phyloP scores from a whole-genome alignment of 805 yeast species.

The Candida lessepsii region DNA sequence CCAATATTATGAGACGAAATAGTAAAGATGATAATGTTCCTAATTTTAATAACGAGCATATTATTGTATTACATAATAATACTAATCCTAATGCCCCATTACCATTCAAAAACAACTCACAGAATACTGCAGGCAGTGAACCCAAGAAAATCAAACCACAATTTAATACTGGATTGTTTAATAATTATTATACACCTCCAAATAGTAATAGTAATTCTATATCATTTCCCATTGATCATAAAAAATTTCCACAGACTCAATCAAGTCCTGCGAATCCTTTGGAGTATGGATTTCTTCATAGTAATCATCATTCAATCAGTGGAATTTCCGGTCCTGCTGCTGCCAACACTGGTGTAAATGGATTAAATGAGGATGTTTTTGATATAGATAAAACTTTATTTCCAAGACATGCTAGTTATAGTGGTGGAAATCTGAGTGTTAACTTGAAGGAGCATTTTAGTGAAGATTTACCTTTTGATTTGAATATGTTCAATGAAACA shows the following conservation, averaged over 20 bases:
- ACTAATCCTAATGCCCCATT: slow-evolving; percentile 52
- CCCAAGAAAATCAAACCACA: slow-evolving; percentile 11
- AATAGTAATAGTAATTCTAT: slow-evolving; percentile 8
- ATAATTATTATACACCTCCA: slow-evolving; percentile 6
- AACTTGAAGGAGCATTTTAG: slow-evolving; percentile 39
- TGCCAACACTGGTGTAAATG: slow-evolving; percentile 1
- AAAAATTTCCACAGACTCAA: slow-evolving; percentile 2
- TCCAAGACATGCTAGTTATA: slow-evolving; percentile 15
- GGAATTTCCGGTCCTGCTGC: slow-evolving; percentile 3
- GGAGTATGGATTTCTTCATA: slow-evolving; percentile 3
- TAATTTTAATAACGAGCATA: slow-evolving; percentile 44
- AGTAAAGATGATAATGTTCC: slow-evolving; percentile 14
- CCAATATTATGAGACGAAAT: slow-evolving; percentile 36
- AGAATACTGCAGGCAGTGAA: slow-evolving; percentile 4
- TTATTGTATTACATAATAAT: slow-evolving; percentile 51
- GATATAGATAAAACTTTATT: slow-evolving; percentile 9
- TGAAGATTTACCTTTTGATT: slow-evolving; percentile 3
- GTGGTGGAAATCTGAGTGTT: slow-evolving; percentile 24
- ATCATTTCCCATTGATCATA: slow-evolving; percentile 5
- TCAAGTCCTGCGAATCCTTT: slow-evolving; percentile 3
- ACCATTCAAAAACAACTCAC: slow-evolving; percentile 17
- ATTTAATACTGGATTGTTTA: slow-evolving; percentile 16
- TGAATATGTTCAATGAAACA: slow-evolving; percentile 4
- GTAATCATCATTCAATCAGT: slow-evolving; percentile 4
- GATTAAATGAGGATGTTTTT: not conserved